These are phyloP conservation scores for Funneliformis caledonium DNA, from an alignment of 371 early-diverging fungal genomes.

Conservation along the genomic window DNA sequence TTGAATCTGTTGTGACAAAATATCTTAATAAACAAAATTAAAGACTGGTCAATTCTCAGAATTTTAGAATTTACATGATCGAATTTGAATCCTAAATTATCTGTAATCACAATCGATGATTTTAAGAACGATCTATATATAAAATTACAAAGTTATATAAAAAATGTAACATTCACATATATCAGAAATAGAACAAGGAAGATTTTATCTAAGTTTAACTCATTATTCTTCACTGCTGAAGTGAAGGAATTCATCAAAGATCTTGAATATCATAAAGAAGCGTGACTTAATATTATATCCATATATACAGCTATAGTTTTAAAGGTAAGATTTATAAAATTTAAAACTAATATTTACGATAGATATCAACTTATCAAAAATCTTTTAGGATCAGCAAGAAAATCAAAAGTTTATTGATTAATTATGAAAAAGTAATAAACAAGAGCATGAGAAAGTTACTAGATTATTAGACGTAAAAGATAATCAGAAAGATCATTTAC, in stretches of 20 bases:
- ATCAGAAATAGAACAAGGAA: slow-evolving; percentile 21
- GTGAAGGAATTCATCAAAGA: slow-evolving; percentile 28
- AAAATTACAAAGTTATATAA: slow-evolving; percentile 16
- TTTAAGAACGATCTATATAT: slow-evolving; percentile 22
- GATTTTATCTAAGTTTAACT: slow-evolving; percentile 23
- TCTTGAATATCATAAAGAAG: slow-evolving; percentile 18
- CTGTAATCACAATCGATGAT: slow-evolving; percentile 3
- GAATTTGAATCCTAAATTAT: slow-evolving; percentile 25
- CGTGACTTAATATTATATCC: slow-evolving; percentile 9
- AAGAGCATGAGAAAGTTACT: not conserved
- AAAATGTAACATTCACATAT: slow-evolving; percentile 24
- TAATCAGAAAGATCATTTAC: not conserved
- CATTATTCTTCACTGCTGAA: slow-evolving; percentile 9
- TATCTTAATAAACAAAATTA: slow-evolving; percentile 22
- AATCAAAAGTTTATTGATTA: slow-evolving; percentile 23
- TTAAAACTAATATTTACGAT: not conserved
- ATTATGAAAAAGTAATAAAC: slow-evolving; percentile 12
- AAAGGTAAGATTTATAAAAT: slow-evolving; percentile 21
- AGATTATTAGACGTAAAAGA: slow-evolving; percentile 3
- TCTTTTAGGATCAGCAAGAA: slow-evolving; percentile 29
- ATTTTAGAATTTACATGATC: slow-evolving; percentile 26
- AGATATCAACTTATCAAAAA: slow-evolving; percentile 24
- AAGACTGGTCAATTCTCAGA: slow-evolving; percentile 20
- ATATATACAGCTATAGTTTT: slow-evolving; percentile 16
- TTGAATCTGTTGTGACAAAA: slow-evolving; percentile 18